Evolutionary conservation across 306 rosid species (phyloP).

Genomic region (Rosa rugosa): DNA sequence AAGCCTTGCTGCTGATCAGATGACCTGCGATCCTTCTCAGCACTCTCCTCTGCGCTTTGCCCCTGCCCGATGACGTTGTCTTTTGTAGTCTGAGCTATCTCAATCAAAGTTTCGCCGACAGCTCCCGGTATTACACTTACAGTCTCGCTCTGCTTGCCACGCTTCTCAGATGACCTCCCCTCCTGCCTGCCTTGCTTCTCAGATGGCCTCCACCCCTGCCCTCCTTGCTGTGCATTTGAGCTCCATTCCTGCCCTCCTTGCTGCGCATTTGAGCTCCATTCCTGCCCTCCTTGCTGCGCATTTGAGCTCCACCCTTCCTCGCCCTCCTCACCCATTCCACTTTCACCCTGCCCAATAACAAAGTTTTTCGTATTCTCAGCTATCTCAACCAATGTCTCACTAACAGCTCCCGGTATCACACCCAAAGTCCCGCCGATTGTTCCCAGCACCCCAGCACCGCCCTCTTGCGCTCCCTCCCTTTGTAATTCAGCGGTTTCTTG

Average conservation of each 20-base stretch:
- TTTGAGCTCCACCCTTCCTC: not conserved
- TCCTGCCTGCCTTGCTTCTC: not conserved
- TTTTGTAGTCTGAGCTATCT: constrained; percentile 58
- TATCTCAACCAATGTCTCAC: constrained; percentile 1
- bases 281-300: not conserved
- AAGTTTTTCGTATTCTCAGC: not conserved
- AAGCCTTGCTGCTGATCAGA: not conserved
- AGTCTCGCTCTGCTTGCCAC: not conserved
- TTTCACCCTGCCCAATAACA: not conserved
- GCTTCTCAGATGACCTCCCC: not conserved
- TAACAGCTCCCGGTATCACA: not conserved
- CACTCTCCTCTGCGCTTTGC: not conserved
- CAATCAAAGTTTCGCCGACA: constrained; percentile 60
- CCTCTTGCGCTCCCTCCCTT: not conserved
- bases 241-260: not conserved
- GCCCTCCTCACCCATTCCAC: not conserved
- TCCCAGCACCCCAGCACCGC: not conserved
- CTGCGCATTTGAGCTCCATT: not conserved
- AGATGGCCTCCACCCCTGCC: not conserved
- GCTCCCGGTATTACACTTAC: constrained; percentile 28
- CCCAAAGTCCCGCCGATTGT: not conserved
- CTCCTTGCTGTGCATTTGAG: not conserved
- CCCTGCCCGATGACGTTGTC: constrained; percentile 47
- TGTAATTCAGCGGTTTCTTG: not conserved
- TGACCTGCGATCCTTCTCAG: not conserved